These are phyloP conservation scores for Nothomitra cinnamomea DNA, from an alignment of 2,329 filamentous ascomycete species.

Conservation along the genomic window DNA sequence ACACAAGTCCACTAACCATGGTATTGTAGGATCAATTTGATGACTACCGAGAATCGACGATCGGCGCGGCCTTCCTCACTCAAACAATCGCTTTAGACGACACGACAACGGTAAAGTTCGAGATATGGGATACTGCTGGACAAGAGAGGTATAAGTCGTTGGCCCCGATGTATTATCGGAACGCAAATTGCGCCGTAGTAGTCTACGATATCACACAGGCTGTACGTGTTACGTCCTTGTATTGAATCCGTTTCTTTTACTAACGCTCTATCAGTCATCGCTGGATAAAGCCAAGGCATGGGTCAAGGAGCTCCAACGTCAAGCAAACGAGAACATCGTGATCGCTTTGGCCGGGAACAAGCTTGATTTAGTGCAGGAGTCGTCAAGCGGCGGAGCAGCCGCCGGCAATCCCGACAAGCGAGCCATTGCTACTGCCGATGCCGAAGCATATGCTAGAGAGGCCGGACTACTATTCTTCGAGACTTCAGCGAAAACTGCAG, in stretches of 20 bases:
- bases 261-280: slow-evolving; percentile 46
- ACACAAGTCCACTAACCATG: slow-evolving; percentile 9
- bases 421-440: slow-evolving; percentile 74
- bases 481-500: slow-evolving; percentile 91
- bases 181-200: slow-evolving; percentile 97
- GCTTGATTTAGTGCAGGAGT: slow-evolving; percentile 57
- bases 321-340: slow-evolving; percentile 99
- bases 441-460: slow-evolving; percentile 87
- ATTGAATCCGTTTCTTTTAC: background rate
- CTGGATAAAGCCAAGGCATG: slow-evolving; percentile 98
- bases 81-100: slow-evolving; percentile 98
- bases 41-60: slow-evolving; percentile 92
- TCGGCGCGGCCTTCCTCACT: slow-evolving; percentile 95
- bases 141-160: slow-evolving; percentile 98
- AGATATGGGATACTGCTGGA: slow-evolving; percentile 98
- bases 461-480: slow-evolving; percentile 95
- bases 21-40: slow-evolving; percentile 83
- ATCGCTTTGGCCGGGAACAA: slow-evolving; percentile 98
- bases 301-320: slow-evolving; percentile 97
- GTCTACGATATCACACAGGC: slow-evolving; percentile 99
- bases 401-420: slow-evolving; percentile 91
- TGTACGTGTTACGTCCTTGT: slow-evolving; percentile 36
- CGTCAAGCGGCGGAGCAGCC: background rate
- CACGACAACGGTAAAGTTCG: slow-evolving; percentile 96
- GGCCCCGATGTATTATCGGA: slow-evolving; percentile 98